Evolutionary conservation across 257 asterid species (phyloP).

Genomic region (Solanum bulbocastanum): DNA sequence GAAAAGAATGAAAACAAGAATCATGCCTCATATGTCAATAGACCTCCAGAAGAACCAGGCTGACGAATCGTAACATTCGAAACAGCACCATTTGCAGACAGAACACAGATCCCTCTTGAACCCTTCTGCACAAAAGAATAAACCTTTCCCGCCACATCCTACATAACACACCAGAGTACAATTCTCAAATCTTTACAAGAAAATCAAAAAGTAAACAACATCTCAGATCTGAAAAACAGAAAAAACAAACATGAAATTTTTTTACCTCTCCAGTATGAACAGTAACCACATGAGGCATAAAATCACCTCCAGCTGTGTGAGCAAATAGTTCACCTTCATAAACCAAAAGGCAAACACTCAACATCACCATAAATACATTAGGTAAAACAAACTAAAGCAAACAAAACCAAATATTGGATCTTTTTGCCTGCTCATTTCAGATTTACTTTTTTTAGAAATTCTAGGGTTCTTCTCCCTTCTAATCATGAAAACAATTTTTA

Average conservation of each 20-base stretch:
- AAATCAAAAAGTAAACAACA: neutral
- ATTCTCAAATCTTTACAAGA: neutral
- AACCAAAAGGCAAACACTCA: neutral
- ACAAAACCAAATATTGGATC: neutral
- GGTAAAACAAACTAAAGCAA: neutral
- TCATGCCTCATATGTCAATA: conserved; percentile 75
- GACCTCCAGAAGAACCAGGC: conserved; percentile 89
- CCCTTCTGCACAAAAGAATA: conserved; percentile 73
- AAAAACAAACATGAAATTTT: neutral
- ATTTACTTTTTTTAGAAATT: neutral
- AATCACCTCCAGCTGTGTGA: conserved; percentile 80
- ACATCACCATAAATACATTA: neutral
- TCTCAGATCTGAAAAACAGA: neutral
- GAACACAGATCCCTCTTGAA: conserved; percentile 69
- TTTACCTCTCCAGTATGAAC: conserved; percentile 84
- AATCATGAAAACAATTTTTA: neutral
- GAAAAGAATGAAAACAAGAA: neutral
- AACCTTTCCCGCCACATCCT: conserved; percentile 94
- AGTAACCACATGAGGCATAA: conserved; percentile 77
- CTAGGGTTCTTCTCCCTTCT: neutral
- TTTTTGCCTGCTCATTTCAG: neutral
- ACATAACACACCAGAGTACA: neutral
- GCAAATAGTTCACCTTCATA: conserved; percentile 71
- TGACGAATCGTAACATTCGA: conserved; percentile 88
- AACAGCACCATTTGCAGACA: conserved; percentile 86